Base-by-base conservation (phyloP, 257 asterid genomes). In the Lithospermum erythrorhizon region DNA sequence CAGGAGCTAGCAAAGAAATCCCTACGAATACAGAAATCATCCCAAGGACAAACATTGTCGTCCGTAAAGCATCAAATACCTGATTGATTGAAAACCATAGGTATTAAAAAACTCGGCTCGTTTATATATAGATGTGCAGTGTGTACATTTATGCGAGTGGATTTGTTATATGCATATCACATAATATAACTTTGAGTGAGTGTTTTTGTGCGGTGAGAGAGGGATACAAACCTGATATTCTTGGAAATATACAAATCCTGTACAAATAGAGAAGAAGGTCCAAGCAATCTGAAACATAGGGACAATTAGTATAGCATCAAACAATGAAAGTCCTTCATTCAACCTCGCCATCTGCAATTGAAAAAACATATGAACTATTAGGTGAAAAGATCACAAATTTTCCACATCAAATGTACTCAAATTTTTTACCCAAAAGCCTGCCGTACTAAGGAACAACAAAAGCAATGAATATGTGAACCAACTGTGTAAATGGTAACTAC, bases 231-330 rank as follows among this genome's bases (percentile, higher is more conserved):
- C 98, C 98, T 87, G 95, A 80, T 83, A 90, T 78, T 90, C 98
- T 77, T 83, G 96, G 73, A 90, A 90, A 70, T 90, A 90, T 58
- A 87, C 79, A 78, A 90, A 90, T 83, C 98, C 98, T 80, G 96
- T 90, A 85, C 95, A 85, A 73, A 90, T 87, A 65, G 98, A 90
- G 81, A 87, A 90, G 72, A 87, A 85, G 7, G 98, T 90, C 98
- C 98, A 90, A 65, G 85, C 88, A 65, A 90, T 90, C 84, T 90
- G 98, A 77, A 90, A 87, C 98, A 90, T 90, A 61, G 98, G 98
- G 67, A 90, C 98, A 48, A 90, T 90, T 70, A 87, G 94, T 66
- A 90, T 90, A 68, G 96, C 96, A 68, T 90, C 98, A 72, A 87
- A 90, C 67, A 87, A 79, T 23, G 95, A 85, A 67, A 90, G 68